These are phyloP conservation scores for Effrenium voratum DNA, from an alignment of 73 alveolate species.

Conservation along the genomic window DNA sequence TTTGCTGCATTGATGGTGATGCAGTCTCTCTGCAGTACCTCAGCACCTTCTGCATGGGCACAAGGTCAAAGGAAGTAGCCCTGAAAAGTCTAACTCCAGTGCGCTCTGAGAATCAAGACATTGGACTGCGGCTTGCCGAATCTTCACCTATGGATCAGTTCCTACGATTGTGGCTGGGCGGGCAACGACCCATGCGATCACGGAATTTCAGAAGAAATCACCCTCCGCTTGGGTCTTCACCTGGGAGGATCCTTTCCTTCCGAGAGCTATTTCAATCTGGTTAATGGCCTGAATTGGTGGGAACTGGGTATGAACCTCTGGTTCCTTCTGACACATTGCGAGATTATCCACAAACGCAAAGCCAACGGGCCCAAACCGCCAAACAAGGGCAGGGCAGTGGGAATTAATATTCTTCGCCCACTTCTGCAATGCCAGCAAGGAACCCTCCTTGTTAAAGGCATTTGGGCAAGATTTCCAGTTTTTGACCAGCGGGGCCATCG, in stretches of 20 bases:
- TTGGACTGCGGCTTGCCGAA: neutral
- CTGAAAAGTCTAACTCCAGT: neutral
- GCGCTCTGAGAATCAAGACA: neutral
- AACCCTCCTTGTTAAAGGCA: no score
- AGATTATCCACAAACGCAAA: no score
- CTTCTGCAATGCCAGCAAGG: no score
- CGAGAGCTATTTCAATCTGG: no score
- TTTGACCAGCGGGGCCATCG: no score
- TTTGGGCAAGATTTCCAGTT: no score
- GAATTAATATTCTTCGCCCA: no score
- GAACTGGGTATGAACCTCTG: no score
- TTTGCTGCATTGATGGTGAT: neutral
- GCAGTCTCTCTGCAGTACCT: neutral
- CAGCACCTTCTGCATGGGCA: neutral
- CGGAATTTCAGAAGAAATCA: neutral
- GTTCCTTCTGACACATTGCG: no score
- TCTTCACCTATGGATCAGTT: neutral
- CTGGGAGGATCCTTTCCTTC: neutral
- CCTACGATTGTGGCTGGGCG: neutral
- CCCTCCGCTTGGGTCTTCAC: neutral
- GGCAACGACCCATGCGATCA: neutral
- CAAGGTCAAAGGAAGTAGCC: neutral
- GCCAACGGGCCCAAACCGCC: no score
- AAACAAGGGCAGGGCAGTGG: no score
- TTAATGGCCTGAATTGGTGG: no score